Conservation (phyloP, 1,284 basidiomycete genomes). For the Tilletia caries region DNA sequence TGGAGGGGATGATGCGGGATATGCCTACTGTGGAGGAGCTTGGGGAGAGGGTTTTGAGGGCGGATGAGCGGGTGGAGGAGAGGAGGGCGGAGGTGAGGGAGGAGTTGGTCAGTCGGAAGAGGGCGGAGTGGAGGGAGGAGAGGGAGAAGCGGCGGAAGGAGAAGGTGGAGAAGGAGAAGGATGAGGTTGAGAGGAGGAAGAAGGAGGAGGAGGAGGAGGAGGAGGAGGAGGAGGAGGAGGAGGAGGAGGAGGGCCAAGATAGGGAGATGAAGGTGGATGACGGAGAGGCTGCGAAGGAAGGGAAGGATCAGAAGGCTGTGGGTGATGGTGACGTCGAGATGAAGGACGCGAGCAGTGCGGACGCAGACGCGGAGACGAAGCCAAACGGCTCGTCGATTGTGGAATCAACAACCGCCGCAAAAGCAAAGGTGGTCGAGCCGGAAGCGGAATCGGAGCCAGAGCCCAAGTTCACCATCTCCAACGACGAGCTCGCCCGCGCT, state of each 20-base stretch:
- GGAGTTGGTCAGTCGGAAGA: conserved; percentile 23
- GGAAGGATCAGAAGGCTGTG: neutral
- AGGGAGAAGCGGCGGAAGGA: conserved; percentile 14
- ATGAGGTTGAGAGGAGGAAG: conserved; percentile 17
- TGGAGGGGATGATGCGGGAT: conserved; percentile 32
- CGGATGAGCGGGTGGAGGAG: neutral
- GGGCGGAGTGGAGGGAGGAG: conserved; percentile 23
- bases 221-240: conserved; percentile 23
- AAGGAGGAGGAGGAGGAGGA: neutral
- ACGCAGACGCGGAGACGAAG: neutral
- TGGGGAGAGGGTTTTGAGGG: conserved; percentile 24
- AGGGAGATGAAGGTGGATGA: conserved; percentile 29
- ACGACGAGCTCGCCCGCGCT: neutral
- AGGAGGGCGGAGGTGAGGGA: conserved; percentile 18
- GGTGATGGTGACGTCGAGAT: conserved; percentile 14
- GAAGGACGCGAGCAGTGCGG: neutral
- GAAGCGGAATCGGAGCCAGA: neutral
- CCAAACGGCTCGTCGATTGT: neutral
- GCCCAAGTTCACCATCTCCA: neutral
- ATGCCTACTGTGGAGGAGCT: conserved; percentile 38
- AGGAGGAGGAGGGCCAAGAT: conserved; percentile 23
- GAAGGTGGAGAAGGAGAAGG: conserved; percentile 26
- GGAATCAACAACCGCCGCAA: neutral
- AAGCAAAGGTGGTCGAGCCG: neutral
- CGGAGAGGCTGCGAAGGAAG: conserved; percentile 11